Conservation (phyloP, 352 stramenopile genomes). For the Phytopythium sindhum region DNA sequence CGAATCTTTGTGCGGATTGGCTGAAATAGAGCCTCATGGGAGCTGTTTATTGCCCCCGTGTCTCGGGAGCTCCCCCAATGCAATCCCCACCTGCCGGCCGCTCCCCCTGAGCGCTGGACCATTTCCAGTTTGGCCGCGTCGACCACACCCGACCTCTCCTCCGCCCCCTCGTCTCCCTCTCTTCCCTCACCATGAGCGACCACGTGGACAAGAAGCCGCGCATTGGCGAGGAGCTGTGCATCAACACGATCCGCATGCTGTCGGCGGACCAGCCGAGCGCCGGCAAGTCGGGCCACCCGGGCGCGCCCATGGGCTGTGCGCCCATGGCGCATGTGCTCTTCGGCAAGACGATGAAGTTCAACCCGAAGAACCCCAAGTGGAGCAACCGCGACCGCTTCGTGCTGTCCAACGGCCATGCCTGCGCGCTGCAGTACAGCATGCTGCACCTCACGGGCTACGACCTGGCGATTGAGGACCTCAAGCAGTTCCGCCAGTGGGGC, state of each 20-base stretch:
- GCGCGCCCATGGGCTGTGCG: constrained; percentile 98
- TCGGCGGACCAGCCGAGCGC: constrained; percentile 96
- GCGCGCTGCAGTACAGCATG: constrained; percentile 99
- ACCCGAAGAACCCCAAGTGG: constrained; percentile 85
- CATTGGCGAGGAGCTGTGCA: constrained; percentile 87
- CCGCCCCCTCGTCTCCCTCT: constrained; percentile 5
- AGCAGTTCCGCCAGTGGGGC: constrained; percentile 95
- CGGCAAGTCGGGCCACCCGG: constrained; percentile 97
- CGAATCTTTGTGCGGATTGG: neutral
- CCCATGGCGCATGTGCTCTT: constrained; percentile 98
- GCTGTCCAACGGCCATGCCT: constrained; percentile 98
- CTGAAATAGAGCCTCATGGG: neutral
- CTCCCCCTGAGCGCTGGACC: constrained; percentile 1
- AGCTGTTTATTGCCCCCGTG: neutral
- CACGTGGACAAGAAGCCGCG: constrained; percentile 82
- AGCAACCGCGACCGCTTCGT: constrained; percentile 99
- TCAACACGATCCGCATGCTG: constrained; percentile 98
- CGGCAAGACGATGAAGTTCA: constrained; percentile 88
- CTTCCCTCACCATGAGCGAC: constrained; percentile 43
- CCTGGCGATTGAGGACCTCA: constrained; percentile 95
- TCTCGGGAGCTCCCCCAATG: neutral
- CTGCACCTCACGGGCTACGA: constrained; percentile 97
- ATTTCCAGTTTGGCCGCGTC: constrained; percentile 41
- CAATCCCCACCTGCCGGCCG: neutral
- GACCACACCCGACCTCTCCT: constrained; percentile 24